Base-by-base conservation (phyloP, 768 basidiomycete genomes). In the Lanmaoa pseudosensibilis region DNA sequence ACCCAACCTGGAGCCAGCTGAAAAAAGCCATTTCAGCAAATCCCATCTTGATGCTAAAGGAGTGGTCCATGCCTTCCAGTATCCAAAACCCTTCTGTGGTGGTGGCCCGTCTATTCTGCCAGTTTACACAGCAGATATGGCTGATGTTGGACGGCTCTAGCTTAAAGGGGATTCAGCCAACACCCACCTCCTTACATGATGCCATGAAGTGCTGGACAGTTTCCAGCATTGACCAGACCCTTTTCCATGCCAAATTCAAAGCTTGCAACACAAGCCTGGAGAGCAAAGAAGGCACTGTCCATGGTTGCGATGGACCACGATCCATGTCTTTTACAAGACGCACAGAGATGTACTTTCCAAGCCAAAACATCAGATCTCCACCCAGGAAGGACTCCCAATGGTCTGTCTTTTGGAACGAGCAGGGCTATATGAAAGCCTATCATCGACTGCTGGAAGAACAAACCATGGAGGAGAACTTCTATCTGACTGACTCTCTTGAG, bases 311-410 rank as follows among this genome's bases (percentile, higher is more conserved):
- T 41, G 40, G 40, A 0, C 40, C 40, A 21, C 11, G 11, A 2
- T 21, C 40, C 4, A 41, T 21, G 21, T 41, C 21, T 0, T 41
- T 41, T 41, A 2, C 21, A 3, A 3, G 40, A 23, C 13, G 5
- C 11, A 41, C 21, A 19, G 5, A 13, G 10, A 19, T 19, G 1
- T 40, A 19, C 4, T 40, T 40, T 12, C 39, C 39, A 40, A 40
- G 19, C 10, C n/a, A 10, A 5, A n/a, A 40, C 2, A 0, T 6
- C 3, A 12, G 10, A 0, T 6, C 1, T 3, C 11, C 19, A 12
- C n/a, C 12, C 1, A 21, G 40, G 11, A n/a, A n/a, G 1, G 38
- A 39, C n/a, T 39, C 38, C 2, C n/a, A 39, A 19, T 39, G 38
- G 38, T 39, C 38, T n/a, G n/a, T 4, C 3, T 39, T 39, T 39